A percentile compares a stretch with the other conserved stretches of the same genome.
Conservation (phyloP, 257 asterid species). For the Vinca minor region DNA sequence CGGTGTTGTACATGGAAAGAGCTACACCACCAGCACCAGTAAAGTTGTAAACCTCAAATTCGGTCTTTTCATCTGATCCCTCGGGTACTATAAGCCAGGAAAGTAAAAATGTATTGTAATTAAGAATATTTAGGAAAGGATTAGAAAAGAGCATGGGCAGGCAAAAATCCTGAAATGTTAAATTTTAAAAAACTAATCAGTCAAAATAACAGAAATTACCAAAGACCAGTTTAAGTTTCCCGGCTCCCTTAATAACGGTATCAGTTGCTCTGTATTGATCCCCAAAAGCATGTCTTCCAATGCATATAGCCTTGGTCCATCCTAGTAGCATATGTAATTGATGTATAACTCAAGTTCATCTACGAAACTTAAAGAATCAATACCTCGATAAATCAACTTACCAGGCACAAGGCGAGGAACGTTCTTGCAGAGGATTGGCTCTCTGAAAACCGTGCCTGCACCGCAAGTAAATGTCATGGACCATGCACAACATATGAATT, state of each 20-base stretch:
- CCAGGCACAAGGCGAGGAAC: constrained; percentile 95
- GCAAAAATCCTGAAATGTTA: neutral
- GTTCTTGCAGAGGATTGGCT: constrained; percentile 90
- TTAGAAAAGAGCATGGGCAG: neutral
- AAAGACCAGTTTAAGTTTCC: constrained; percentile 87
- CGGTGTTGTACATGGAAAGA: constrained; percentile 96
- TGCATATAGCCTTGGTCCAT: constrained; percentile 96
- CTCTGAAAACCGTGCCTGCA: constrained; percentile 95
- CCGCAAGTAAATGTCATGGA: constrained; percentile 7
- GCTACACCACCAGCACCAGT: constrained; percentile 98
- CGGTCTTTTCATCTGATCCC: constrained; percentile 64
- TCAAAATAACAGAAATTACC: constrained; percentile 36
- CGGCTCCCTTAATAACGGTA: constrained; percentile 84
- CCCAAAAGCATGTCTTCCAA: constrained; percentile 98
- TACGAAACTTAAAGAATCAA: constrained; percentile 3
- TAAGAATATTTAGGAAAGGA: neutral
- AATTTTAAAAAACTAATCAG: constrained; percentile 1
- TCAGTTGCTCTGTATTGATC: constrained; percentile 98
- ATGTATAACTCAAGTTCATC: constrained; percentile 4
- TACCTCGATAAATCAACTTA: constrained; percentile 6
- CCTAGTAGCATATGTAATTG: constrained; percentile 38
- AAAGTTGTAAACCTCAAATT: constrained; percentile 79
- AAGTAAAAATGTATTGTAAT: neutral
- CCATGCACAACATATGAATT: neutral
- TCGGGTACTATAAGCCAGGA: constrained; percentile 59